Conservation (phyloP, 1,139 yeast genomes). For the Zygosaccharomyces pseudobailii region DNA sequence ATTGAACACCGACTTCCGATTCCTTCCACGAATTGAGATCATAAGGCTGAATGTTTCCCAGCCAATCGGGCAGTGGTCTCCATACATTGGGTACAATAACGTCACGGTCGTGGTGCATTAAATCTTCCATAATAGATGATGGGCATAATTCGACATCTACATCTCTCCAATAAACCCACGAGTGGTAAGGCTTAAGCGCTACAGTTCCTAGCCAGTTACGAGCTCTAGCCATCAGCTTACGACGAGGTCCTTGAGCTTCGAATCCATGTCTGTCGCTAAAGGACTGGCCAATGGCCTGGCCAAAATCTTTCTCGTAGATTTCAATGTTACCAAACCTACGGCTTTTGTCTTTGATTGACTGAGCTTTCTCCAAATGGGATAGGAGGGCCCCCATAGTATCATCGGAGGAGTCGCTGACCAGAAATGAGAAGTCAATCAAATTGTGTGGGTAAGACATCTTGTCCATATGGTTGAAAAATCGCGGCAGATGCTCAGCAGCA, state of each 20-base stretch:
- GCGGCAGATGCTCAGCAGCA: slow-evolving; percentile 62
- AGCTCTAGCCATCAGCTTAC: slow-evolving; percentile 70
- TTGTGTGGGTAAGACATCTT: slow-evolving; percentile 63
- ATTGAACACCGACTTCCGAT: slow-evolving; percentile 72
- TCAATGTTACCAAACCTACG: slow-evolving; percentile 49
- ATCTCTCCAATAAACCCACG: slow-evolving; percentile 81
- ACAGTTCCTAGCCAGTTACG: slow-evolving; percentile 65
- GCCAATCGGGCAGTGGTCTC: slow-evolving; percentile 89
- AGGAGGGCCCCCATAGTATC: slow-evolving; percentile 50
- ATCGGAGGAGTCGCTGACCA: slow-evolving; percentile 59
- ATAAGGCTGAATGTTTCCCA: slow-evolving; percentile 84
- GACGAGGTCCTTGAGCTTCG: slow-evolving; percentile 68
- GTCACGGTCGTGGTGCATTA: slow-evolving; percentile 61
- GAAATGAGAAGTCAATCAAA: slow-evolving; percentile 57
- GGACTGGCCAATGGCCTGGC: slow-evolving; percentile 63
- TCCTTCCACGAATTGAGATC: slow-evolving; percentile 92
- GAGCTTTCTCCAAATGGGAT: slow-evolving; percentile 43
- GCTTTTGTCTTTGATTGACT: slow-evolving; percentile 42
- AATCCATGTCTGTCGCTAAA: slow-evolving; percentile 66
- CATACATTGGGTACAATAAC: slow-evolving; percentile 82
- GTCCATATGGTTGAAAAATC: slow-evolving; percentile 58
- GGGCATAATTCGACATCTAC: slow-evolving; percentile 67
- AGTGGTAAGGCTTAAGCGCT: slow-evolving; percentile 61
- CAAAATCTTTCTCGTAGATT: slow-evolving; percentile 64
- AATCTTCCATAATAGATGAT: slow-evolving; percentile 54